These are phyloP conservation scores for Naganishia albida DNA, from an alignment of 1,284 basidiomycete species.

Conservation along the genomic window DNA sequence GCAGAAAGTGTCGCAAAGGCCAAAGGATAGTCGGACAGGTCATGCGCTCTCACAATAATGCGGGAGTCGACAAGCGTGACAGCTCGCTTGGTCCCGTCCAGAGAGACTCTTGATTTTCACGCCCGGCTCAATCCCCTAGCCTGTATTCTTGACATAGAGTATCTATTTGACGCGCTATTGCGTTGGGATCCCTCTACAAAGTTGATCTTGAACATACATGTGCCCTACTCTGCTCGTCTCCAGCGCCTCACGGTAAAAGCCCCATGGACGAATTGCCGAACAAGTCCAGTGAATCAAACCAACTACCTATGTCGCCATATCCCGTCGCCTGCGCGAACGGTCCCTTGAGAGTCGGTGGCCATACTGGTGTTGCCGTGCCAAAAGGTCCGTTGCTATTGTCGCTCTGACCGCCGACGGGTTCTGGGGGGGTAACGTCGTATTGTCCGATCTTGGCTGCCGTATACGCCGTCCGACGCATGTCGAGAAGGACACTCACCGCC, in stretches of 20 bases:
- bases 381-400: slow-evolving; percentile 8
- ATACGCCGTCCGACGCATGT: slow-evolving; percentile 52
- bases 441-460: slow-evolving; percentile 38
- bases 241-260: not conserved
- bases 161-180: no score
- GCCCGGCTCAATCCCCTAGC: no score
- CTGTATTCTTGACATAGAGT: no score
- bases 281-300: slow-evolving; percentile 45
- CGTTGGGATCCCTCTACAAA: no score
- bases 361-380: slow-evolving; percentile 25
- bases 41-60: no score
- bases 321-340: slow-evolving; percentile 50
- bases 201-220: no score
- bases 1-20: no score
- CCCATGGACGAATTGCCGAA: slow-evolving; percentile 26
- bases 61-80: no score
- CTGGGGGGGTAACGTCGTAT: slow-evolving; percentile 31
- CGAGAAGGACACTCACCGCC: slow-evolving; percentile 52
- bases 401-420: slow-evolving; percentile 6
- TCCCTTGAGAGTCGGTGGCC: slow-evolving; percentile 29
- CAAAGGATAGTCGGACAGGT: no score
- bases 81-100: no score
- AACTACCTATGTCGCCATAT: slow-evolving; percentile 51
- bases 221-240: not conserved
- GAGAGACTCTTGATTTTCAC: no score